Percentiles rank a stretch among this genome's conserved stretches.
Evolutionary conservation across 2,329 filamentous ascomycete species (phyloP).

Genomic region (Colletotrichum tamarilloi): DNA sequence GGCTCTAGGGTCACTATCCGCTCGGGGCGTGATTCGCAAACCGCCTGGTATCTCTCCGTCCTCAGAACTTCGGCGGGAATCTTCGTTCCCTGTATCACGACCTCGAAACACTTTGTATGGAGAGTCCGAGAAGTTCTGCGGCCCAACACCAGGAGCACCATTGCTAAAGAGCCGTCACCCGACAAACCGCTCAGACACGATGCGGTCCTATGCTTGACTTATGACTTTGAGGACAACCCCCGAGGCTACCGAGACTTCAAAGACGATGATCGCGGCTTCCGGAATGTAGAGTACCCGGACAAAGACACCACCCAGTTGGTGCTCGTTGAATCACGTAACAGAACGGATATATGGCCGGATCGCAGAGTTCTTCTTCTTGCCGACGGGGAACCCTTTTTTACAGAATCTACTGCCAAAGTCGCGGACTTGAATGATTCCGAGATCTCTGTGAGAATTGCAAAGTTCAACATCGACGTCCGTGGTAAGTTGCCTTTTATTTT

Average conservation of each 20-base stretch:
- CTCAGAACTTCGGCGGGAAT: slow-evolving; percentile 10
- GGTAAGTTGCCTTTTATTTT: neutral
- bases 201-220: slow-evolving; percentile 5
- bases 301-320: neutral
- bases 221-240: slow-evolving; percentile 2
- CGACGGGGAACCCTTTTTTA: neutral
- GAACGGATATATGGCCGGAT: neutral
- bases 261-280: neutral
- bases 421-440: neutral
- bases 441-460: neutral
- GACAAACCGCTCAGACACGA: neutral
- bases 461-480: slow-evolving; percentile 1
- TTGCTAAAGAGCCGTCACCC: neutral
- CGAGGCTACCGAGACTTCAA: slow-evolving; percentile 3
- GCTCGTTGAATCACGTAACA: neutral
- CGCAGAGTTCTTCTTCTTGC: neutral
- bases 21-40: neutral
- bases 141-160: neutral
- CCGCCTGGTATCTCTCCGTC: slow-evolving; percentile 3
- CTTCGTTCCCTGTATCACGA: slow-evolving; percentile 24
- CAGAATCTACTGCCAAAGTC: neutral
- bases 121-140: neutral
- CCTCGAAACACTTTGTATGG: slow-evolving; percentile 9
- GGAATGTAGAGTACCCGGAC: neutral
- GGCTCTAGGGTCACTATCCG: slow-evolving; percentile 7